phyloP scores from a whole-genome alignment of 768 basidiomycete species.

The Suillus luteus region DNA sequence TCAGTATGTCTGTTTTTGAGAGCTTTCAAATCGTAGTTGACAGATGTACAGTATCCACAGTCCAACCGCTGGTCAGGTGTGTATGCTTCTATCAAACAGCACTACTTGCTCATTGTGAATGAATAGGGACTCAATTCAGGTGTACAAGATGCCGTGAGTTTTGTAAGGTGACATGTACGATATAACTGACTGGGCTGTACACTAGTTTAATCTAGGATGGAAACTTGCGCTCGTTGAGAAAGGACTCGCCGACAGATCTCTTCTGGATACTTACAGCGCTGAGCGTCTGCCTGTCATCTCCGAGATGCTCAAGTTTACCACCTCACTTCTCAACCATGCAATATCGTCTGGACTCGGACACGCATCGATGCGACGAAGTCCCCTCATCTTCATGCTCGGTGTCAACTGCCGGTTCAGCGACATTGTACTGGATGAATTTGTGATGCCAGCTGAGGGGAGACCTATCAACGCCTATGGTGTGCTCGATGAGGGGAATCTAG shows the following conservation, averaged over 20 bases:
- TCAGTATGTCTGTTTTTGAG: background rate
- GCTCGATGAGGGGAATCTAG: conserved; percentile 17
- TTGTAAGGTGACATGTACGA: background rate
- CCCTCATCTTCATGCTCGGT: conserved; percentile 34
- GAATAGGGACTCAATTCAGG: conserved; percentile 40
- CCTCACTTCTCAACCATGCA: background rate
- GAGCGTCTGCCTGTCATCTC: conserved; percentile 34
- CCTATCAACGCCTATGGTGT: conserved; percentile 12
- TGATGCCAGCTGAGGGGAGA: background rate
- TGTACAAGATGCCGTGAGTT: conserved; percentile 41
- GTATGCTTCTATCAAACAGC: background rate
- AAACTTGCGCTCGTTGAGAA: conserved; percentile 30
- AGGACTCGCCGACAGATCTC: conserved; percentile 21
- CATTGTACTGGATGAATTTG: conserved; percentile 16
- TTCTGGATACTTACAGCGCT: conserved; percentile 28
- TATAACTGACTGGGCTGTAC: background rate
- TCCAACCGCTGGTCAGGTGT: background rate
- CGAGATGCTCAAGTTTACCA: conserved; percentile 28
- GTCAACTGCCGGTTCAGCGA: conserved; percentile 19
- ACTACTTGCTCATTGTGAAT: background rate
- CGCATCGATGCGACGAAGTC: conserved; percentile 19
- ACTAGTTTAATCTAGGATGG: conserved; percentile 28
- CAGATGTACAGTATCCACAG: background rate
- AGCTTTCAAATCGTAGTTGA: background rate
- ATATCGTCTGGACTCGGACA: background rate